Evolutionary conservation across 257 asterid genomes (phyloP), one percentile per base, ranked within the genome.

Genomic region (Ajuga chamaepitys): DNA sequence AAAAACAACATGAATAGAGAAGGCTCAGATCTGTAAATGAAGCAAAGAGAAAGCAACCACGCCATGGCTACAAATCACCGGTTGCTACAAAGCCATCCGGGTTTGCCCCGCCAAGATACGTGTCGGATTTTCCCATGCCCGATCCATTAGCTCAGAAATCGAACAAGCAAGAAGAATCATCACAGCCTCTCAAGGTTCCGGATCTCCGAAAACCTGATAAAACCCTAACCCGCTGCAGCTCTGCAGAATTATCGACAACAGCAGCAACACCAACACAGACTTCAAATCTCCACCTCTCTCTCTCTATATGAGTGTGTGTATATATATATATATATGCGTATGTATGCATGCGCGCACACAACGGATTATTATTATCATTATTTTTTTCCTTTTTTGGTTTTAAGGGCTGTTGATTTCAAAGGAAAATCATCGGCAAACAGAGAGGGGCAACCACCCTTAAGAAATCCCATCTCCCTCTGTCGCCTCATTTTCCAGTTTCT

Each of bases 381-480:
- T 6, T 1, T 20, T 16, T 1, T 34, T 4, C 0, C 42, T 11
- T 9, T 17, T 8, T 10, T 56, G 21, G 9, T 9, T 4, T 13
- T 20, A 66, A 60, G 74, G 78, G 74, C 70, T 67, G 78, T 73
- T 73, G 64, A 40, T 38, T 51, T 17, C 5, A 11, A 11, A 12
- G 44, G 4, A 30, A 61, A 74, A 74, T 74, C 78, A 68, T 37
- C 9, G 38, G 78, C 73, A 17, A 64, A 18, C 74, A 75, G 78
- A 75, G 62, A 77, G 76, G 74, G 83, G 80, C 78, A 82, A 84
- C 83, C 80, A 63, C 84, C 87, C 84, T 70, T 70, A 20, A 68
- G 53, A 55, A 70, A 52, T 34, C 75, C 71, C 73, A 4, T 21
- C 66, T 56, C 74, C 42, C 62, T 53, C 58, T 34, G 52, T 25